phyloP scores from a whole-genome alignment of 805 yeast species.

The Blastobotrys peoriensis region DNA sequence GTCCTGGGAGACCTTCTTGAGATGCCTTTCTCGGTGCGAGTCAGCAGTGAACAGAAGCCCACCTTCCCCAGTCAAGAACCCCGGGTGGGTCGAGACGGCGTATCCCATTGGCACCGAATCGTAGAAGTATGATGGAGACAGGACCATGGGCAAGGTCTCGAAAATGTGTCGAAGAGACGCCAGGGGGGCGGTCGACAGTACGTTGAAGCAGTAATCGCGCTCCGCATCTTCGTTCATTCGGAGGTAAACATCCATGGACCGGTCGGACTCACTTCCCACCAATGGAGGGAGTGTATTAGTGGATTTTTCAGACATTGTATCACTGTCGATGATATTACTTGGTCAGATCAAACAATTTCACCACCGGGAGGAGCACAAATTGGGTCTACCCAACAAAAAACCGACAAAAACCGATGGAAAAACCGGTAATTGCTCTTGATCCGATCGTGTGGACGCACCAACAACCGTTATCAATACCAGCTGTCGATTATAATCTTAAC shows the following conservation, averaged over 20 bases:
- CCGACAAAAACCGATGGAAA: too few relatives aligned
- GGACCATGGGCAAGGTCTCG: slow-evolving; percentile 58
- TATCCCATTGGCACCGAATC: slow-evolving; percentile 59
- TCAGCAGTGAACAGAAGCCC: slow-evolving; percentile 62
- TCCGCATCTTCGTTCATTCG: slow-evolving; percentile 82
- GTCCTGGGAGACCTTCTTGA: slow-evolving; percentile 42
- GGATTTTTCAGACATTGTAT: slow-evolving; percentile 1
- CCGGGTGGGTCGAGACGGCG: slow-evolving; percentile 59
- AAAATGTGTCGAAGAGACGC: slow-evolving; percentile 57
- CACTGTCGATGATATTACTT: slow-evolving; percentile 4
- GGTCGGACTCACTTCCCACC: slow-evolving; percentile 7
- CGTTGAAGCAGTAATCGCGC: slow-evolving; percentile 83
- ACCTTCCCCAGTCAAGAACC: slow-evolving; percentile 79
- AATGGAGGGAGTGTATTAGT: not conserved
- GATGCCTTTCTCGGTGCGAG: slow-evolving; percentile 44
- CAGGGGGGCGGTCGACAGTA: slow-evolving; percentile 53
- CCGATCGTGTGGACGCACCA: too few relatives aligned
- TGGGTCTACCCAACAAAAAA: too few relatives aligned
- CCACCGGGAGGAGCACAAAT: too few relatives aligned
- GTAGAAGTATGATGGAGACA: slow-evolving; percentile 77
- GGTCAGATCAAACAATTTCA: not conserved
- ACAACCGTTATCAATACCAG: too few relatives aligned
- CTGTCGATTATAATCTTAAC: too few relatives aligned
- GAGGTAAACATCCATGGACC: slow-evolving; percentile 44
- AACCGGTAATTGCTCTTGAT: too few relatives aligned